These are phyloP conservation scores for Leccinum pallidistipes DNA, from an alignment of 1,284 basidiomycete species.

Conservation along the genomic window DNA sequence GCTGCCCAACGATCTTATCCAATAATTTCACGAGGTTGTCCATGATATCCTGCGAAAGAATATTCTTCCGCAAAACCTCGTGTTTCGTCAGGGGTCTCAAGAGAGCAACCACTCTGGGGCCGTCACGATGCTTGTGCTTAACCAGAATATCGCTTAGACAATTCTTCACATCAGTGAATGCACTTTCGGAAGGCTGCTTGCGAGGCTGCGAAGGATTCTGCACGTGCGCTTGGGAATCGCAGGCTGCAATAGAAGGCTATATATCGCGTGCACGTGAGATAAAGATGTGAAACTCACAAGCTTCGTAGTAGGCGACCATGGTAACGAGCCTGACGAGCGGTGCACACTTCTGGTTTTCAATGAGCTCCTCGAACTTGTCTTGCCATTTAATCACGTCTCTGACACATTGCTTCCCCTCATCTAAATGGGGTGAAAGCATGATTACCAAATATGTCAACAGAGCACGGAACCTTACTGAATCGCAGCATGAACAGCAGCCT, in stretches of 20 bases:
- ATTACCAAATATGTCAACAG: neutral
- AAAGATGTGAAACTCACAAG: conserved; percentile 14
- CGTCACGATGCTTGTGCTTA: conserved; percentile 19
- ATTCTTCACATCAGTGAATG: conserved; percentile 10
- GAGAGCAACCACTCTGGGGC: conserved; percentile 27
- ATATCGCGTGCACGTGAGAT: neutral
- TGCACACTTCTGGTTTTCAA: conserved; percentile 8
- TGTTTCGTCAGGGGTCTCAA: conserved; percentile 22
- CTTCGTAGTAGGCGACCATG: conserved; percentile 29
- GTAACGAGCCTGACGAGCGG: conserved; percentile 23
- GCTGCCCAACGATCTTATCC: conserved; percentile 10
- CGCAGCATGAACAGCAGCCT: conserved; percentile 14
- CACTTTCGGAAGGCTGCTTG: neutral
- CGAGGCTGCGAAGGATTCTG: neutral
- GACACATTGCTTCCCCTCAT: conserved; percentile 26
- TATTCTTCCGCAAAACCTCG: conserved; percentile 9
- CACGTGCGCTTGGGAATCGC: neutral
- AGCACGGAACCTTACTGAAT: conserved; percentile 6
- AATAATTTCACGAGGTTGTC: conserved; percentile 16
- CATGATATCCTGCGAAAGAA: conserved; percentile 20
- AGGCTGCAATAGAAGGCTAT: conserved; percentile 9
- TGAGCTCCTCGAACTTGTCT: conserved; percentile 11
- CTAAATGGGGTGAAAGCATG: conserved; percentile 7
- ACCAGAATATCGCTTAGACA: conserved; percentile 14
- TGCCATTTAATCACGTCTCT: conserved; percentile 13